A percentile compares a stretch with the other conserved stretches of the same genome.
Conservation (phyloP, 345 rosid species). For the Cardamine chenopodiifolia region DNA sequence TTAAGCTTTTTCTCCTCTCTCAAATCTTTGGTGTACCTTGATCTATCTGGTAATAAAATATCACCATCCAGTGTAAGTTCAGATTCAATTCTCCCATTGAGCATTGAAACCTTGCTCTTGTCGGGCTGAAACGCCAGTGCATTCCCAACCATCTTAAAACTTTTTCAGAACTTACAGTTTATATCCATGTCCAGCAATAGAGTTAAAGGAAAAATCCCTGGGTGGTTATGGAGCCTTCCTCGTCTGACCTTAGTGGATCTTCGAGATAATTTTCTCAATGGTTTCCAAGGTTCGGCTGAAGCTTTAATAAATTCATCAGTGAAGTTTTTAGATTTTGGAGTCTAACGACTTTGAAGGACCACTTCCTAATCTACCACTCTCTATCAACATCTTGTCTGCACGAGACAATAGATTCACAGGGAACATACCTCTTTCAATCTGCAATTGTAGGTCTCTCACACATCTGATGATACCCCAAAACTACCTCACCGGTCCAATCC, state of each 20-base stretch:
- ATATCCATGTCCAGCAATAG: not conserved
- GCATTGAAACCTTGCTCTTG: not conserved
- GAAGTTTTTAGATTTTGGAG: not conserved
- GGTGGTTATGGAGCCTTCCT: not conserved
- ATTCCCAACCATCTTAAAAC: not conserved
- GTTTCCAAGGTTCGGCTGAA: not conserved
- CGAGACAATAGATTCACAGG: slow-evolving; percentile 23
- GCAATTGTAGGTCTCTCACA: not conserved
- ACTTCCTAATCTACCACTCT: slow-evolving; percentile 17
- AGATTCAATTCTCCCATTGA: not conserved
- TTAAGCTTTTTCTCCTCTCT: not conserved
- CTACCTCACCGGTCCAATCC: slow-evolving; percentile 23
- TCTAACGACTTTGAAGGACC: not conserved
- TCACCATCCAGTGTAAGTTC: not conserved
- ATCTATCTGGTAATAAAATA: not conserved
- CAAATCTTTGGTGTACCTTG: not conserved
- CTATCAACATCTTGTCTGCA: not conserved
- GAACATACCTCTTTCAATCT: slow-evolving; percentile 10
- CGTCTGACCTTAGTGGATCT: not conserved
- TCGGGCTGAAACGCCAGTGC: not conserved
- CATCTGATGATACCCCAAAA: slow-evolving; percentile 11
- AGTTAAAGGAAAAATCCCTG: not conserved
- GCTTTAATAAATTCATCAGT: not conserved
- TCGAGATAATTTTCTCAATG: not conserved
- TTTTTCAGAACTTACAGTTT: not conserved